Conservation (phyloP, 2,329 filamentous ascomycete species). For the Aspergillus terreus region DNA sequence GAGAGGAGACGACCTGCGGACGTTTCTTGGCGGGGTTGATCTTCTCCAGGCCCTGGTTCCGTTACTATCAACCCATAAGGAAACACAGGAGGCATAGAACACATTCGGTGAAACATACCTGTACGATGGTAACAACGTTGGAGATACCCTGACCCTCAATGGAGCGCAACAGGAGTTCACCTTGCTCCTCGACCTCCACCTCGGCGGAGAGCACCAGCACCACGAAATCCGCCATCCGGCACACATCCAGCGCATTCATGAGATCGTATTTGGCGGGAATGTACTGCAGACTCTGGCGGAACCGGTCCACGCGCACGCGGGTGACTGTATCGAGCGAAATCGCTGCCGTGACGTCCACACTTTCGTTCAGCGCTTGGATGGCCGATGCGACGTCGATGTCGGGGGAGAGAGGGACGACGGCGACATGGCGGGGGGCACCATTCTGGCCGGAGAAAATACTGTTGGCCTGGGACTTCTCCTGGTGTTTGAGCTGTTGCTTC, state of each 20-base stretch:
- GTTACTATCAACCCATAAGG: conserved; percentile 10
- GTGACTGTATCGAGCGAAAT: conserved; percentile 56
- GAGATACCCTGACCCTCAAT: conserved; percentile 94
- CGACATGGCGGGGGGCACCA: conserved; percentile 82
- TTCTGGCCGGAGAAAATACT: conserved; percentile 83
- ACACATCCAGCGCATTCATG: conserved; percentile 75
- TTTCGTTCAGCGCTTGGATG: conserved; percentile 68
- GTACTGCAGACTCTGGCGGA: conserved; percentile 93
- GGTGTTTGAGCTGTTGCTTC: conserved; percentile 76
- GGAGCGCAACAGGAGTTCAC: conserved; percentile 78
- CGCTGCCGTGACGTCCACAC: conserved; percentile 72
- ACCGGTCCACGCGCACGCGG: conserved; percentile 74
- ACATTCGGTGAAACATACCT: conserved; percentile 36
- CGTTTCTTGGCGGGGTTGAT: conserved; percentile 77
- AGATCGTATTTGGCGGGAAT: conserved; percentile 71
- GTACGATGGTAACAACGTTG: conserved; percentile 81
- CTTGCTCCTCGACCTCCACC: conserved; percentile 71
- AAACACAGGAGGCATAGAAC: not conserved
- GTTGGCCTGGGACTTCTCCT: conserved; percentile 73
- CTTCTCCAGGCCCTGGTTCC: conserved; percentile 58
- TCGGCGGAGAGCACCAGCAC: conserved; percentile 78
- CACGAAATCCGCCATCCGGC: conserved; percentile 86
- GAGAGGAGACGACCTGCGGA: conserved; percentile 70
- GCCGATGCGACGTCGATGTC: conserved; percentile 66
- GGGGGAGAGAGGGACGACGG: conserved; percentile 76